Percentiles rank a stretch among this genome's conserved stretches.
phyloP scores from a whole-genome alignment of 306 rosid species.

The Vigna nakashimae region DNA sequence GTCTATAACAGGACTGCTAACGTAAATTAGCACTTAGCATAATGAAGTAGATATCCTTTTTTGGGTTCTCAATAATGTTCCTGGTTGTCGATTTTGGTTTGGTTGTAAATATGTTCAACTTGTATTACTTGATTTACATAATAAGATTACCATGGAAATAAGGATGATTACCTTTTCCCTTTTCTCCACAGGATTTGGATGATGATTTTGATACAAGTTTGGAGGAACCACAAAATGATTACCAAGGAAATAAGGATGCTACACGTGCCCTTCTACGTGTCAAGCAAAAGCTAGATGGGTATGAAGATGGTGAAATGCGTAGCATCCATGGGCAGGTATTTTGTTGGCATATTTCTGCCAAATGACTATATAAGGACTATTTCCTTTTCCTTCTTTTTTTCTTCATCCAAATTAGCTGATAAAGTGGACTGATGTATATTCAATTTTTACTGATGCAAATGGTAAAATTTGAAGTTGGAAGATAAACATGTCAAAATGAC shows the following conservation, averaged over 20 bases:
- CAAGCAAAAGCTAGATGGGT: conserved; percentile 93
- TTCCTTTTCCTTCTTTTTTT: conserved; percentile 15
- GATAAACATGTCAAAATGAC: conserved; percentile 21
- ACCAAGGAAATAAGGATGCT: conserved; percentile 95
- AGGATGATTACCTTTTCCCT: not conserved
- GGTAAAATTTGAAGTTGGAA: conserved; percentile 26
- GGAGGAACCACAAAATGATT: conserved; percentile 71
- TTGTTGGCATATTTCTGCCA: conserved; percentile 26
- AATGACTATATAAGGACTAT: not conserved
- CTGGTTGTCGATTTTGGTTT: not conserved
- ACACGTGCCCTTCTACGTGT: conserved; percentile 93
- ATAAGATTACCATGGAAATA: too few relatives aligned
- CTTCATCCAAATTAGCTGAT: conserved; percentile 12
- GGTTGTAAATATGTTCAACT: conserved; percentile 23
- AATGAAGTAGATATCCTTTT: conserved; percentile 6
- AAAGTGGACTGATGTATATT: not conserved
- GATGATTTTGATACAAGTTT: conserved; percentile 72
- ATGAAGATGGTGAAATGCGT: conserved; percentile 95
- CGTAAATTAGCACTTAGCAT: conserved; percentile 1
- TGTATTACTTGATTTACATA: conserved; percentile 32
- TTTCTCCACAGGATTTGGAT: conserved; percentile 71
- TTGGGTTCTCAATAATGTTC: not conserved
- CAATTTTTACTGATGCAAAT: not conserved
- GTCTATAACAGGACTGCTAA: not conserved
- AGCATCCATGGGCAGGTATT: conserved; percentile 91